Evolutionary conservation across 1,139 yeast species (phyloP).

Genomic region (Sporopachydermia cereana): DNA sequence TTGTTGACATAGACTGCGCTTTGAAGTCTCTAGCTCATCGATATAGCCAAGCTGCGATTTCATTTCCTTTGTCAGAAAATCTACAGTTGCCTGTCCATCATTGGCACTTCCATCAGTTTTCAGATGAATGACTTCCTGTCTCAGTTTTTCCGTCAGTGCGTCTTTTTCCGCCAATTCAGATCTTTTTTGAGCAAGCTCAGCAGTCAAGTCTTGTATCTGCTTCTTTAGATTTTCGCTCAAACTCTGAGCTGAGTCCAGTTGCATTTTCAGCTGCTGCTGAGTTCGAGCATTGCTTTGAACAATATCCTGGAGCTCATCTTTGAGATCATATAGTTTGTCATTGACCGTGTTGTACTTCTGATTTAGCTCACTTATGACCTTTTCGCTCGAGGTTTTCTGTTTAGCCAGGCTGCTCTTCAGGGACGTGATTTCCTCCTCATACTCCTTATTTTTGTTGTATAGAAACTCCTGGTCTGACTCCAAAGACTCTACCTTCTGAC

Average conservation of each 20-base stretch:
- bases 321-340: constrained; percentile 8
- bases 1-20: constrained; percentile 37
- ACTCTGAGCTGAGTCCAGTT: constrained; percentile 10
- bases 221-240: constrained; percentile 12
- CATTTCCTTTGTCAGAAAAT: constrained; percentile 38
- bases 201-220: constrained; percentile 12
- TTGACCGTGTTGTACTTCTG: constrained; percentile 7
- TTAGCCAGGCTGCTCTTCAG: constrained; percentile 13
- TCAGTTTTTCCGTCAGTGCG: constrained; percentile 21
- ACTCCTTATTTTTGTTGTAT: constrained; percentile 28
- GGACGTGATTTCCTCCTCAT: constrained; percentile 20
- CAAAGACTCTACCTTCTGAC: constrained; percentile 17
- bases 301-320: constrained; percentile 11
- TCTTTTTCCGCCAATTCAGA: constrained; percentile 7
- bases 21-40: constrained; percentile 40
- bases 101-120: constrained; percentile 7
- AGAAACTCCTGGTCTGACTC: constrained; percentile 30
- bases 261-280: constrained; percentile 12
- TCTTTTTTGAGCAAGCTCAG: constrained; percentile 11
- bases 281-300: constrained; percentile 8
- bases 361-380: constrained; percentile 8
- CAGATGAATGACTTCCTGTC: constrained; percentile 19
- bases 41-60: constrained; percentile 46
- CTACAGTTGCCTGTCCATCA: constrained; percentile 14
- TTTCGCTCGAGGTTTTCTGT: constrained; percentile 15